phyloP scores from a whole-genome alignment of 495 filamentous ascomycete species.

The Penicillium fimorum region DNA sequence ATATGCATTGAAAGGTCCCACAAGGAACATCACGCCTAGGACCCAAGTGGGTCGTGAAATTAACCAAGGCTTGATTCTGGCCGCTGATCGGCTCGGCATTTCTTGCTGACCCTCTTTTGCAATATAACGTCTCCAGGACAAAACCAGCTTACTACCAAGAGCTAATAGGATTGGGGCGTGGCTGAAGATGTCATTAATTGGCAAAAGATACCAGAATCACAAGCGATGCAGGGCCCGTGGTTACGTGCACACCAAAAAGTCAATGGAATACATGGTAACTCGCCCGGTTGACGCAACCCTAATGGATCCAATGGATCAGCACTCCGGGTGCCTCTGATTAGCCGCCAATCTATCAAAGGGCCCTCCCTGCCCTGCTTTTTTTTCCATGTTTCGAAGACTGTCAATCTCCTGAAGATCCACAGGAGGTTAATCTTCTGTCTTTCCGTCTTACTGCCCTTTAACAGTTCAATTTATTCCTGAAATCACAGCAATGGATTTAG shows the following conservation, averaged over 20 bases:
- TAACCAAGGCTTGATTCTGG: constrained; percentile 28
- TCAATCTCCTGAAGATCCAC: constrained; percentile 29
- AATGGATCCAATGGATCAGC: constrained; percentile 24
- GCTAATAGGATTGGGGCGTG: constrained; percentile 16
- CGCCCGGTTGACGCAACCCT: constrained; percentile 25
- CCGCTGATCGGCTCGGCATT: constrained; percentile 22
- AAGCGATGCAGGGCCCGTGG: constrained; percentile 15
- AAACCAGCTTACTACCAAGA: constrained; percentile 5
- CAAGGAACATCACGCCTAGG: constrained; percentile 6
- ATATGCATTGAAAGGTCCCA: background rate
- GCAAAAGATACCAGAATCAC: constrained; percentile 1
- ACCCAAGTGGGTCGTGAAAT: constrained; percentile 20
- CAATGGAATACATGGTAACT: constrained; percentile 4
- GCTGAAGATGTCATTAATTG: constrained; percentile 20
- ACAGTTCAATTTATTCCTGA: background rate
- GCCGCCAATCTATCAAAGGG: constrained; percentile 2
- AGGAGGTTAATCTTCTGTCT: constrained; percentile 9
- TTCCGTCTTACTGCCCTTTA: constrained; percentile 3
- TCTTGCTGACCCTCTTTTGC: constrained; percentile 16
- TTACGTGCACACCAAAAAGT: constrained; percentile 15
- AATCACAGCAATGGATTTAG: constrained; percentile 17
- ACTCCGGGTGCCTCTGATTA: constrained; percentile 17
- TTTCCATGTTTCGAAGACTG: constrained; percentile 13
- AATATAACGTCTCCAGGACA: constrained; percentile 12
- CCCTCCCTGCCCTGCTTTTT: constrained; percentile 8